These are phyloP conservation scores for Torulaspora quercuum DNA, from an alignment of 805 yeast species.

Conservation along the genomic window DNA sequence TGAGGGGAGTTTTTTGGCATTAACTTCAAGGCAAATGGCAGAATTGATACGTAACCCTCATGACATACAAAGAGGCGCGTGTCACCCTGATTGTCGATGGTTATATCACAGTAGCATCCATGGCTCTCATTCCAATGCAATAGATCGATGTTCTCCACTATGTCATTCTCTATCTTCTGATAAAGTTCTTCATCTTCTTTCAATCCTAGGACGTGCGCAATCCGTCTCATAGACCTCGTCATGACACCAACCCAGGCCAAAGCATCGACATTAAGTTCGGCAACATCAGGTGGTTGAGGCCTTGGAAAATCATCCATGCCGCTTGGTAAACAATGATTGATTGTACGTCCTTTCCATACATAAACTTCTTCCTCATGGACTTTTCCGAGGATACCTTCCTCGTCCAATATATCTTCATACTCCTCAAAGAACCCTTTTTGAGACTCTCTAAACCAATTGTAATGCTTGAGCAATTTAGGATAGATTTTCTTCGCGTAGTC, in stretches of 20 bases:
- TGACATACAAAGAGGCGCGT: conserved; percentile 65
- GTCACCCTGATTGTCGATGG: conserved; percentile 67
- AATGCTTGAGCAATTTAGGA: conserved; percentile 73
- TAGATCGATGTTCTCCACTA: conserved; percentile 61
- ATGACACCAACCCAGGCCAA: conserved; percentile 91
- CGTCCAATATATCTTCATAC: conserved; percentile 46
- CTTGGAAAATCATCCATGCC: conserved; percentile 97
- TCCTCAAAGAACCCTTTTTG: conserved; percentile 74
- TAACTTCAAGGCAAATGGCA: conserved; percentile 78
- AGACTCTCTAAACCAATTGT: conserved; percentile 77
- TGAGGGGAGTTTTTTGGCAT: conserved; percentile 48
- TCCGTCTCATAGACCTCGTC: conserved; percentile 74
- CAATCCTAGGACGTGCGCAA: conserved; percentile 61
- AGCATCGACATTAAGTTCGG: conserved; percentile 87
- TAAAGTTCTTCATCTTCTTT: conserved; percentile 58
- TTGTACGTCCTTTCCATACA: conserved; percentile 91
- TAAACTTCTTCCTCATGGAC: conserved; percentile 60
- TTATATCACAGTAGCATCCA: conserved; percentile 74
- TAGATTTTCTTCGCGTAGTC: conserved; percentile 63
- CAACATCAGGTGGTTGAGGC: conserved; percentile 71
- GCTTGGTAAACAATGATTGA: conserved; percentile 80
- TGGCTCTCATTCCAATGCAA: conserved; percentile 76
- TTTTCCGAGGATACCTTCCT: conserved; percentile 33
- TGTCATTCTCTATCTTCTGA: conserved; percentile 49
- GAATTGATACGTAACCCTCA: conserved; percentile 79